Base-by-base conservation (phyloP, 305 asterid genomes). In the Fraxinus albicans region DNA sequence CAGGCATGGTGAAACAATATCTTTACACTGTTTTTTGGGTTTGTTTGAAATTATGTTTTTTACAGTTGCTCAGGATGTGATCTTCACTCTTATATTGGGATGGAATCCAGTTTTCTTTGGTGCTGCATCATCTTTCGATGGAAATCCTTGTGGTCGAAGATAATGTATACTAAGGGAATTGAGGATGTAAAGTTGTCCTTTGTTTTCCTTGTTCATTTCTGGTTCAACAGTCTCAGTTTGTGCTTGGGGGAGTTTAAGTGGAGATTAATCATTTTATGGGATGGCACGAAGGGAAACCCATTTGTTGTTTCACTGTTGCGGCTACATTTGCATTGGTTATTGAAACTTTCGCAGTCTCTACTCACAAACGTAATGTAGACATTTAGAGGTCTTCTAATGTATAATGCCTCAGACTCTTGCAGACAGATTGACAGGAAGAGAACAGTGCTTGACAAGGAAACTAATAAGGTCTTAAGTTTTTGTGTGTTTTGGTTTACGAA, bases 61-160 rank as follows among this genome's bases (percentile, higher is more conserved):
- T 47, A 47, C 58, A 4, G 19, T 47, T 47, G 58, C 58, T 47
- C 58, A 47, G 19, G 13, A 13, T 44, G 55, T 44, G n/a, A 44
- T 44, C 55, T 44, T 47, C 58, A 47, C 58, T 15, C 19, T 13
- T 47, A 47, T 44, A 44, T 44, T 47, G 19, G 58, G 58, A 47
- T 15, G 58, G 58, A 47, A 47, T 47, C 58, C 19, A 47, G 19
- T 47, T 47, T 15, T 15, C 58, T 47, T 47, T 47, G 96, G 95
- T 23, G 13, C 50, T 47, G 58, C 21, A 13, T 50, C 60, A 50
- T 50, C 60, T 50, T 13, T 6, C 4, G 7, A 4, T 50, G 8
- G 60, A 50, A 50, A 50, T 50, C 60, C n/a, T 47, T 47, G 21
- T 15, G 60, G 60, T 50, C 60, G 13, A 50, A 50, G 60, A 50